Evolutionary conservation across 2,329 filamentous ascomycete genomes (phyloP).

Genomic region (Pyrenophora graminea): DNA sequence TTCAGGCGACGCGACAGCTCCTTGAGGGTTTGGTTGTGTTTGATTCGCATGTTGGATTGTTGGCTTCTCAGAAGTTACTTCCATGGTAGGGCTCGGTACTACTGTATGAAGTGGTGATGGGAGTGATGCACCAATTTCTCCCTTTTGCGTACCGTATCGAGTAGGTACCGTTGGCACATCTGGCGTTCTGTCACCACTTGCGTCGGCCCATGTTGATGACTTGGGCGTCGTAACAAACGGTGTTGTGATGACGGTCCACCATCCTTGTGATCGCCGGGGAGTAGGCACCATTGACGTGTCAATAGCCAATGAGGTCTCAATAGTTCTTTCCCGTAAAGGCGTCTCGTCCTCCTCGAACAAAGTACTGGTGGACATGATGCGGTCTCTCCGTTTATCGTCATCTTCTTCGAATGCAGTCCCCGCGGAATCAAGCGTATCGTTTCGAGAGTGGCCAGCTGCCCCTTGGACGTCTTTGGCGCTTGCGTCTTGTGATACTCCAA

Average conservation of each 20-base stretch:
- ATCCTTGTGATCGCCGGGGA: slow-evolving; percentile 66
- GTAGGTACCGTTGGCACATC: slow-evolving; percentile 42
- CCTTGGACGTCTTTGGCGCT: neutral
- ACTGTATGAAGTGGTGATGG: neutral
- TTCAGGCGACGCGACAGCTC: slow-evolving; percentile 28
- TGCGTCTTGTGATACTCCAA: slow-evolving; percentile 22
- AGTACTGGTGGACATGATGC: slow-evolving; percentile 62
- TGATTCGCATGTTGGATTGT: slow-evolving; percentile 8
- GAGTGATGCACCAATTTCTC: slow-evolving; percentile 24
- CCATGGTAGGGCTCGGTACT: neutral
- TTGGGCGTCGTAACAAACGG: slow-evolving; percentile 60
- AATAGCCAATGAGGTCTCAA: slow-evolving; percentile 41
- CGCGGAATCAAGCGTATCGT: slow-evolving; percentile 43
- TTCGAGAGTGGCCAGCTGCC: slow-evolving; percentile 26
- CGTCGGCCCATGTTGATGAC: slow-evolving; percentile 43
- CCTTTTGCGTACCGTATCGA: slow-evolving; percentile 25
- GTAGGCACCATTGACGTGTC: slow-evolving; percentile 53
- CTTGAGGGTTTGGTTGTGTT: slow-evolving; percentile 16
- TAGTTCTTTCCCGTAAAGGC: slow-evolving; percentile 32
- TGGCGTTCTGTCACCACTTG: slow-evolving; percentile 32
- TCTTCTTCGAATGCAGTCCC: slow-evolving; percentile 55
- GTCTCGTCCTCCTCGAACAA: slow-evolving; percentile 71
- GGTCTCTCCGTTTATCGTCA: slow-evolving; percentile 46
- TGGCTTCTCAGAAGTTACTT: slow-evolving; percentile 3
- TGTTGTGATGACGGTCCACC: slow-evolving; percentile 78